phyloP scores from a whole-genome alignment of 140 eudicot genomes.

The Senecio squalidus region DNA sequence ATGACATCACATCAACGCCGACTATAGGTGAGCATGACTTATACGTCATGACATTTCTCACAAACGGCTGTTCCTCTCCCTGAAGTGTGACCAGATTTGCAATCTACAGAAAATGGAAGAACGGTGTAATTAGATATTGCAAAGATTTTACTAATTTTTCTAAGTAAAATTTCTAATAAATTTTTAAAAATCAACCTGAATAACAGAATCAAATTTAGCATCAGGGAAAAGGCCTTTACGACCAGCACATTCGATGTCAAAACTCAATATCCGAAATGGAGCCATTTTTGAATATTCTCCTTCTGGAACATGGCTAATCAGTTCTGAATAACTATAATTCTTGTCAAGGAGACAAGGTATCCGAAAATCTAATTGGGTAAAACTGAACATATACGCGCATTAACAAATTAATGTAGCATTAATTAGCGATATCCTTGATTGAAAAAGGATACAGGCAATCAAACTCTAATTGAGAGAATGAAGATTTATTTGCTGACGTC shows the following conservation, averaged over 20 bases:
- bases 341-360: constrained; percentile 61
- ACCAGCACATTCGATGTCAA: constrained; percentile 99
- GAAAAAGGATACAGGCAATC: constrained; percentile 90
- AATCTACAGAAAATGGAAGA: constrained; percentile 38
- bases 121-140: constrained; percentile 17
- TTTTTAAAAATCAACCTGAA: constrained; percentile 53
- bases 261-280: constrained; percentile 93
- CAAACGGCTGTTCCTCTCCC: constrained; percentile 85
- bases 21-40: constrained; percentile 94
- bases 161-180: neutral
- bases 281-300: constrained; percentile 97
- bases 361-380: neutral
- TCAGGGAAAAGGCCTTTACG: constrained; percentile 98
- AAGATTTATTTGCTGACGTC: constrained; percentile 52
- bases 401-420: constrained; percentile 10
- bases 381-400: constrained; percentile 5
- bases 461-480: constrained; percentile 84
- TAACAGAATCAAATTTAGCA: constrained; percentile 91
- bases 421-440: constrained; percentile 6
- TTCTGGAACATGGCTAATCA: constrained; percentile 91
- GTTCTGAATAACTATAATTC: constrained; percentile 57
- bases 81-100: constrained; percentile 94
- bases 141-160: neutral
- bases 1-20: constrained; percentile 98
- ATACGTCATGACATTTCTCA: constrained; percentile 90